Evolutionary conservation across 2,329 filamentous ascomycete genomes (phyloP).

Genomic region (Fusarium drepaniforme): DNA sequence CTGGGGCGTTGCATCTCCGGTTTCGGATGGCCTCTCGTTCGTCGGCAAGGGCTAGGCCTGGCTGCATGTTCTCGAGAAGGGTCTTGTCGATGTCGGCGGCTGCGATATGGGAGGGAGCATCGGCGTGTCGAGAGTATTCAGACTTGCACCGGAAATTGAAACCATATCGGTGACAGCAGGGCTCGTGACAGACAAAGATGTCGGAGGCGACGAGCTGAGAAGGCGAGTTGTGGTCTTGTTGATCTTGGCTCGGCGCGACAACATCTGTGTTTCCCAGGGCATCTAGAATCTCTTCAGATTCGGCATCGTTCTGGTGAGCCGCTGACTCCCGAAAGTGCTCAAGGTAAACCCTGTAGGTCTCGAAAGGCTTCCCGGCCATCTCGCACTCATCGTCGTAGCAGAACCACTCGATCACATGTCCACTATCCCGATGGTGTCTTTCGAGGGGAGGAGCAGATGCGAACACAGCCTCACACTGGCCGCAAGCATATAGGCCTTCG

Average conservation of each 20-base stretch:
- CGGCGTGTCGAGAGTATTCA: constrained; percentile 30
- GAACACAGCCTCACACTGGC: constrained; percentile 36
- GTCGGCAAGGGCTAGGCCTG: not conserved
- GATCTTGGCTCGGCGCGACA: not conserved
- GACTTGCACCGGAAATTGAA: constrained; percentile 32
- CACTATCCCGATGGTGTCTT: constrained; percentile 29
- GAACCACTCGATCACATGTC: constrained; percentile 20
- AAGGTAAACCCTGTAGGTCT: constrained; percentile 10
- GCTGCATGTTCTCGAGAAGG: not conserved
- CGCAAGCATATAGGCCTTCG: constrained; percentile 33
- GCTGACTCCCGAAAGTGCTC: constrained; percentile 10
- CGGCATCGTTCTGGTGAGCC: not conserved
- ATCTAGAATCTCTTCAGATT: not conserved
- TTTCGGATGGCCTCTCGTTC: constrained; percentile 38
- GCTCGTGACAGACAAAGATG: constrained; percentile 21
- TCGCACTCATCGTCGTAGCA: constrained; percentile 20
- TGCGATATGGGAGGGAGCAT: constrained; percentile 8
- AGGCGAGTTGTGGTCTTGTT: not conserved
- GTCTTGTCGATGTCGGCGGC: constrained; percentile 21
- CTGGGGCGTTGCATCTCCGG: constrained; percentile 23
- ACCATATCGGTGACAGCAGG: constrained; percentile 30
- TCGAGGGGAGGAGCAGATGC: constrained; percentile 37
- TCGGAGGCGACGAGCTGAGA: not conserved
- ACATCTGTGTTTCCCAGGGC: not conserved
- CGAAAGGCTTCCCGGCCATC: not conserved